phyloP scores from a whole-genome alignment of 1,139 yeast species.

The Debaryomyces singareniensis region DNA sequence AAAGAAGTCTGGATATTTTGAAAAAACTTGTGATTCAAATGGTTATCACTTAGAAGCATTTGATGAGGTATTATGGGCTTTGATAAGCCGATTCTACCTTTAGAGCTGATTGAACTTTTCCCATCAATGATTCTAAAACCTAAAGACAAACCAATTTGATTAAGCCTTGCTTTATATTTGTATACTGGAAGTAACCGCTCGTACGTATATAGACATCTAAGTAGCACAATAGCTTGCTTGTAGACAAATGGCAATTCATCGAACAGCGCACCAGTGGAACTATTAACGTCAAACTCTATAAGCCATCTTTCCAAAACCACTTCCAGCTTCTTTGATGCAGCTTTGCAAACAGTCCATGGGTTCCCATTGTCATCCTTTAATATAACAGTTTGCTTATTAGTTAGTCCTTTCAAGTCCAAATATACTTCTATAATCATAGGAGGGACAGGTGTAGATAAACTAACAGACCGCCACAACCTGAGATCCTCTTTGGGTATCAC shows the following conservation, averaged over 20 bases:
- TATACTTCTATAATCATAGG: constrained; percentile 84
- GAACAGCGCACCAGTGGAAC: constrained; percentile 19
- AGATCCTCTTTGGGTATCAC: constrained; percentile 51
- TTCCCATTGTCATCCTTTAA: constrained; percentile 43
- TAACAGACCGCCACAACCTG: constrained; percentile 48
- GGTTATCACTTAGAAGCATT: constrained; percentile 39
- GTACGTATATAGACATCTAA: constrained; percentile 68
- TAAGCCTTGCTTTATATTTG: constrained; percentile 40
- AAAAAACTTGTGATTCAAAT: constrained; percentile 55
- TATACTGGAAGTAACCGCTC: constrained; percentile 68
- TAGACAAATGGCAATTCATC: constrained; percentile 64
- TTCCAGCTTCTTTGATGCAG: constrained; percentile 55
- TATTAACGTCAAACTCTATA: constrained; percentile 57
- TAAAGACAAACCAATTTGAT: constrained; percentile 22
- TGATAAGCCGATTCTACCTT: constrained; percentile 80
- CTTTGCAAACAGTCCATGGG: constrained; percentile 37
- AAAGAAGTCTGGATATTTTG: constrained; percentile 66
- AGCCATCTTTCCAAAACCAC: constrained; percentile 92
- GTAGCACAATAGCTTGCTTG: constrained; percentile 66
- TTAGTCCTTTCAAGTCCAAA: constrained; percentile 61
- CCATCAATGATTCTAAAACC: constrained; percentile 72
- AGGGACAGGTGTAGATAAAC: constrained; percentile 43
- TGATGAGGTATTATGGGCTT: constrained; percentile 51
- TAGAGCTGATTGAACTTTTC: constrained; percentile 66
- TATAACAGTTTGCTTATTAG: constrained; percentile 56